phyloP scores from a whole-genome alignment of 805 yeast genomes.

The Nakazawaea anatomiae region DNA sequence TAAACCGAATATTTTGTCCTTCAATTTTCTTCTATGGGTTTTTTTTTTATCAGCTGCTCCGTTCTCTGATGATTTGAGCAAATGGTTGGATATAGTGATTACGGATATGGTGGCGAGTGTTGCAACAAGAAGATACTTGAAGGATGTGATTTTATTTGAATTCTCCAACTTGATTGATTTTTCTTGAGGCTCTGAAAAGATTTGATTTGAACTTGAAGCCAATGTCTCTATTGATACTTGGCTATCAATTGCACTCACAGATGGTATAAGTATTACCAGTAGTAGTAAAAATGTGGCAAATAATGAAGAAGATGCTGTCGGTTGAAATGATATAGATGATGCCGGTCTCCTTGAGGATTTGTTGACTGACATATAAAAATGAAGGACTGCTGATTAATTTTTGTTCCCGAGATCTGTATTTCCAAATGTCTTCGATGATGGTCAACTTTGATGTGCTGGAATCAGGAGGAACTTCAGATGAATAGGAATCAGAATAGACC shows the following conservation, averaged over 20 bases:
- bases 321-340: background rate
- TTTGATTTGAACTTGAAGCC: background rate
- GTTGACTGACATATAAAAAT: background rate
- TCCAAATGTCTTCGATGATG: background rate
- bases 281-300: background rate
- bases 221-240: background rate
- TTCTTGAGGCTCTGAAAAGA: background rate
- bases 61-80: background rate
- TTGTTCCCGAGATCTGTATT: background rate
- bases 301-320: background rate
- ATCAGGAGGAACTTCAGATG: too few species aligned
- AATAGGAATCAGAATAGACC: too few species aligned
- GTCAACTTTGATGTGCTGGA: too few species aligned
- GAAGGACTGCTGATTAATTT: background rate
- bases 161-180: background rate
- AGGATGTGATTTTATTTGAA: background rate
- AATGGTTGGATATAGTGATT: slow-evolving; percentile 1
- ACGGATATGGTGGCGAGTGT: slow-evolving; percentile 1
- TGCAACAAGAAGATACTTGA: background rate
- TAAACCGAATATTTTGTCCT: background rate
- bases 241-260: background rate
- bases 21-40: background rate
- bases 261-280: background rate
- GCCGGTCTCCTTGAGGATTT: background rate
- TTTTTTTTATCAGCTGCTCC: background rate